Base-by-base conservation (phyloP, 371 early-diverging fungal species). In the Rhizopus arrhizus region DNA sequence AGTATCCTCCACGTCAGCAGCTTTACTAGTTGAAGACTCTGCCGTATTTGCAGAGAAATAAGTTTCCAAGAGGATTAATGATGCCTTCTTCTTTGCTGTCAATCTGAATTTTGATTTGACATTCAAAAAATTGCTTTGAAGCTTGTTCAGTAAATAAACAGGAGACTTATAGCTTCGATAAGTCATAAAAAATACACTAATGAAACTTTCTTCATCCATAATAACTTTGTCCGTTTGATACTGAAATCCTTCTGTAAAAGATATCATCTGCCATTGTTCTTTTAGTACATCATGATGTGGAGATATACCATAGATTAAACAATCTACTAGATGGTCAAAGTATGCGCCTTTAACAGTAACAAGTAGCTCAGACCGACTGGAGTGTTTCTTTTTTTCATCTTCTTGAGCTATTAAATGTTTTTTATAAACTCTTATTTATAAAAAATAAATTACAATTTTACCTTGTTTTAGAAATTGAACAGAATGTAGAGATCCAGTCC, bases 101-200 rank as follows among this genome's bases (percentile, higher is more conserved):
- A 32, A 22, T 45, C 52, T 49, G 32, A 51, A 42, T 38, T 60
- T 59, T 4, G 22, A 16, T 48, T 66, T 60, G 0, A 84, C 76
- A 12, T 72, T 68, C 8, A 73, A 65, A 55, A 82, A 88, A 28
- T 71, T 66, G 13, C 71, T 65, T 29, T 72, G 69, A 15, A 88
- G 53, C 29, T 79, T 71, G 10, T 84, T 83, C n/a, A 88, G 57
- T 9, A 88, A 61, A 4, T 75, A 72, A 5, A 49, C 60, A 2
- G 77, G 55, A 0, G 82, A 76, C 36, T 81, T 81, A 56, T 79
- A 82, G 32, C 78, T 80, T 22, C 88, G 81, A 53, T 80, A 88
- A 2, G 85, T 84, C 15, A 73, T 72, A 66, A 88, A 86, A 53
- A 88, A 85, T 0, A 74, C 72, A 4, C 62, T 64, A 13, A 63